phyloP scores from a whole-genome alignment of 129 eudicot species.

The Daucus carota region DNA sequence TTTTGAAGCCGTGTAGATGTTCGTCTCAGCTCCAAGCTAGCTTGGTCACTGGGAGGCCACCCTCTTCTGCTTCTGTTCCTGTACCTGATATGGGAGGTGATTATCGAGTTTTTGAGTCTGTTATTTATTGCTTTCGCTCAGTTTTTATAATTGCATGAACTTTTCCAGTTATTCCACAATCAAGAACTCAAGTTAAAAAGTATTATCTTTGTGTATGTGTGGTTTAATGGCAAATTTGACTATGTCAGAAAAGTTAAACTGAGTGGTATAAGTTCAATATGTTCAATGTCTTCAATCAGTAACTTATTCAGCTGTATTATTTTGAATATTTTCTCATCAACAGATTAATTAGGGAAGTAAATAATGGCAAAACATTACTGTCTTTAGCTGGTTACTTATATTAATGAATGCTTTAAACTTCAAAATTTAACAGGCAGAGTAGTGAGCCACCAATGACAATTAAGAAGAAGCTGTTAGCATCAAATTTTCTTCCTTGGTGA shows the following conservation, averaged over 20 bases:
- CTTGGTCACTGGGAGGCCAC: slow-evolving; percentile 54
- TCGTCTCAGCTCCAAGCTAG: slow-evolving; percentile 42
- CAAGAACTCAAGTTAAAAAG: too few species aligned
- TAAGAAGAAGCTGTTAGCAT: background rate
- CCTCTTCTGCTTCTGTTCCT: slow-evolving; percentile 45
- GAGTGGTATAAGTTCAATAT: background rate
- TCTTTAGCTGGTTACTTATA: background rate
- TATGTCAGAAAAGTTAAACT: background rate
- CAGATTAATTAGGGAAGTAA: background rate
- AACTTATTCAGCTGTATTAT: too few species aligned
- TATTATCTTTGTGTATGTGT: background rate
- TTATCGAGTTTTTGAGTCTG: background rate
- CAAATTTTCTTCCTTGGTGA: background rate
- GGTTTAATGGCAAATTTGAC: background rate
- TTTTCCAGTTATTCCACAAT: too few species aligned
- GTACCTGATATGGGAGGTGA: slow-evolving; percentile 53
- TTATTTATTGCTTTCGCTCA: background rate
- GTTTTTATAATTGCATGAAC: background rate
- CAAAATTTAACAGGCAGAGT: background rate
- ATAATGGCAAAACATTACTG: background rate
- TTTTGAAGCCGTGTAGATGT: slow-evolving; percentile 35
- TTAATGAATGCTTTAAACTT: background rate
- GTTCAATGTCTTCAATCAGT: background rate
- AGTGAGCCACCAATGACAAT: background rate
- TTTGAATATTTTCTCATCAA: background rate